phyloP scores from a whole-genome alignment of 352 stramenopile genomes.

The Discostella stelligera region DNA sequence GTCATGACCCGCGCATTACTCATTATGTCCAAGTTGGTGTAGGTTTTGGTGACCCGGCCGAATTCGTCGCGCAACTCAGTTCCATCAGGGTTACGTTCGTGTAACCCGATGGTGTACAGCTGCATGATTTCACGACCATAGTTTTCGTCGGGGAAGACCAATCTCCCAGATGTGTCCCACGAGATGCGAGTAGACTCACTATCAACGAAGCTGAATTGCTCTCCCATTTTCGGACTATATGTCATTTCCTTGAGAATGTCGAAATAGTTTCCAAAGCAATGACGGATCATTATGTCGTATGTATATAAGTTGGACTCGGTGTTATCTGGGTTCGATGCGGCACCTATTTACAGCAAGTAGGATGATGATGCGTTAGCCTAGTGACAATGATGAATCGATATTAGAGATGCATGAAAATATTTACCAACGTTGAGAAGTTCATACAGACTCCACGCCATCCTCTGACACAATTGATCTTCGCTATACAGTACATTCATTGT shows the following conservation, averaged over 20 bases:
- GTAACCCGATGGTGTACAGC: conserved; percentile 47
- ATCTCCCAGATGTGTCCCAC: conserved; percentile 29
- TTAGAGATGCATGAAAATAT: not conserved
- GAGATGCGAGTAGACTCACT: conserved; percentile 33
- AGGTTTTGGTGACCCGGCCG: conserved; percentile 59
- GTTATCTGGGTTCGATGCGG: conserved; percentile 53
- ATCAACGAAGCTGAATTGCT: conserved; percentile 50
- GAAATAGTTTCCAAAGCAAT: conserved; percentile 74
- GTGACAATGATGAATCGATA: not conserved
- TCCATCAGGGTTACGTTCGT: conserved; percentile 68
- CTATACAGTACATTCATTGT: conserved; percentile 52
- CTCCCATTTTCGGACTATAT: conserved; percentile 54
- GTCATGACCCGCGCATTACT: conserved; percentile 60
- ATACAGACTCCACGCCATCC: conserved; percentile 65
- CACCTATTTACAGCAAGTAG: conserved; percentile 13
- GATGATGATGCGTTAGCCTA: conserved; percentile 13
- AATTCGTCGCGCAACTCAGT: conserved; percentile 64
- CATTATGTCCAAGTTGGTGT: conserved; percentile 75
- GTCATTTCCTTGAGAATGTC: conserved; percentile 65
- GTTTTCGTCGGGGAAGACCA: conserved; percentile 61
- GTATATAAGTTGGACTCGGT: conserved; percentile 63
- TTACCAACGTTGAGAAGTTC: conserved; percentile 59
- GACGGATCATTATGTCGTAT: conserved; percentile 72
- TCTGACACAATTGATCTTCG: conserved; percentile 73
- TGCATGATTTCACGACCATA: conserved; percentile 60